A percentile compares a stretch with the other conserved stretches of the same genome.
Conservation (phyloP, 75 land plant genomes). For the Picea sitchensis region DNA sequence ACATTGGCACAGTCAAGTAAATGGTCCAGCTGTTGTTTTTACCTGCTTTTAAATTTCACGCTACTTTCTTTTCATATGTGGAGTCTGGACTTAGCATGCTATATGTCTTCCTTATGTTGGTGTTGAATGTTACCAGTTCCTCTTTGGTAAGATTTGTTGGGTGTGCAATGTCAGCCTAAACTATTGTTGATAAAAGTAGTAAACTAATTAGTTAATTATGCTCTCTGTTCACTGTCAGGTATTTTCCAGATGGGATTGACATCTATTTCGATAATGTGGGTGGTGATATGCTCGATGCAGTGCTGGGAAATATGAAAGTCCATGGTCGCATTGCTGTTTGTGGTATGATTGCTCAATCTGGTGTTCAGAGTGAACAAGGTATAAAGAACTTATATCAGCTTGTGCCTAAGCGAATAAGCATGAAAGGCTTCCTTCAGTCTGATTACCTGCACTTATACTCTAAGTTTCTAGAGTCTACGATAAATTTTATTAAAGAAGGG, state of each 20-base stretch:
- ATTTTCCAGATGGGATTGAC: conserved; percentile 30
- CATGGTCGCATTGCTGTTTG: conserved; percentile 29
- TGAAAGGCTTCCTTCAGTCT: conserved; percentile 44
- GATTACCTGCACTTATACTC: conserved; percentile 46
- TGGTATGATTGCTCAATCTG: conserved; percentile 22
- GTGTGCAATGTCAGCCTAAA: too few relatives aligned
- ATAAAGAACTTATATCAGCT: conserved; percentile 7
- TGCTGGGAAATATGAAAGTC: conserved; percentile 19
- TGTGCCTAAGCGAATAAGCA: conserved; percentile 12
- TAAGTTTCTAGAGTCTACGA: conserved; percentile 40
- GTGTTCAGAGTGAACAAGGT: conserved; percentile 1
- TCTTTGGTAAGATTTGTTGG: too few relatives aligned
- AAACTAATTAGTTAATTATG: neutral
- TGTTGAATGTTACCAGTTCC: too few relatives aligned
- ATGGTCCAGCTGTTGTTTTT: too few relatives aligned
- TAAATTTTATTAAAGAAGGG: conserved; percentile 34
- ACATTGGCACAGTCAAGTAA: too few relatives aligned
- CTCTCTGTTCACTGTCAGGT: conserved; percentile 20
- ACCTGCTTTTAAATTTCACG: too few relatives aligned
- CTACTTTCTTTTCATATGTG: too few relatives aligned
- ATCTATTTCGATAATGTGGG: conserved; percentile 32
- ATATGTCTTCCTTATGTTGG: too few relatives aligned
- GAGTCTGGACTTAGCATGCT: too few relatives aligned
- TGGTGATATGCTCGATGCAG: conserved; percentile 25
- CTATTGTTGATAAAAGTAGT: too few relatives aligned